Base-by-base conservation (phyloP, 2,329 filamentous ascomycete species). In the Ramularia collo-cygni region DNA sequence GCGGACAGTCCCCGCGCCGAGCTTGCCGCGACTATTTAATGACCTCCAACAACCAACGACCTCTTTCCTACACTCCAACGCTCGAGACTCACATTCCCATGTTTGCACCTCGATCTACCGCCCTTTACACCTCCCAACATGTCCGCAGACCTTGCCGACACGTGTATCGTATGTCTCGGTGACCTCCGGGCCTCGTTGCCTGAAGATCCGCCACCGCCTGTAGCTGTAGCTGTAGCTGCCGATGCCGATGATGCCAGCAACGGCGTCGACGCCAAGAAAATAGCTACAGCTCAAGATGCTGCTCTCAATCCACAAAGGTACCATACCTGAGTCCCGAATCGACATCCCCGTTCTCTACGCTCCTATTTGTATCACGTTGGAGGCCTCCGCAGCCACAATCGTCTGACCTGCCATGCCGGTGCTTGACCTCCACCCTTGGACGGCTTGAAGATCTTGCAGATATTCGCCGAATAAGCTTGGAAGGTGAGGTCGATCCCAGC, bases 81-180 rank as follows among this genome's bases (percentile, higher is more conserved):
- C 21, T 33, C 34, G 14, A 32, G 15, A 31, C 33, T 17, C 6
- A 26, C 33, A 10, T 12, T 37, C 39, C 35, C 47, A 52, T 52
- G 44, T 47, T 28, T 31, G 14, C 27, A 38, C 33, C 29, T 43
- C 35, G 36, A 40, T 34, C 37, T 44, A 37, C 34, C 27, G 31
- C 36, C 17, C 17, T 38, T 37, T 34, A 38, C 46, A 37, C 34
- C 27, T 33, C 36, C 17, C 17, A 40, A 39, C 10, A 38, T 35
- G 30, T 43, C 35, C 16, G 24, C 38, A 42, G 41, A 42, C 52
- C 81, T 79, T 78, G 75, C 76, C 65, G 77, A 81, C 63, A 77
- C 76, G 56, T 83, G 79, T 66, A 83, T 83, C 66, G 79, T 83
- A 62, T 83, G 79, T 69, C 70, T 83, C 68, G 78, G 77, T 69